Conservation (phyloP, 306 rosid species). For the Begonia masoniana region DNA sequence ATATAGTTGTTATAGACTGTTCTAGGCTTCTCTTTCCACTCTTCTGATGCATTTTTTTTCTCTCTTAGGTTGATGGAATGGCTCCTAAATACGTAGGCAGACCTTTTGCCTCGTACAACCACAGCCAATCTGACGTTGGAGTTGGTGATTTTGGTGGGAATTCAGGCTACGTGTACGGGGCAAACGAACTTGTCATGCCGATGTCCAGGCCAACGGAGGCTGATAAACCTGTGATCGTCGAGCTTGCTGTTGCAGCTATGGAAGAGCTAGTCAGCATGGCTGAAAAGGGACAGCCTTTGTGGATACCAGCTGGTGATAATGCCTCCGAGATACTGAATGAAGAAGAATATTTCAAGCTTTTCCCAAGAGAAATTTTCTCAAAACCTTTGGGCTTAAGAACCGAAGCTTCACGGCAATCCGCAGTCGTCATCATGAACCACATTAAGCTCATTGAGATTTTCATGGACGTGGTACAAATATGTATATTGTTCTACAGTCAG, state of each 20-base stretch:
- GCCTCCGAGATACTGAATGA: slow-evolving; percentile 41
- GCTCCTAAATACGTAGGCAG: slow-evolving; percentile 94
- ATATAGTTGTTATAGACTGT: too few relatives aligned
- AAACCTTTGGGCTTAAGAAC: slow-evolving; percentile 56
- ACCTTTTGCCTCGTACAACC: slow-evolving; percentile 52
- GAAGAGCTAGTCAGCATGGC: slow-evolving; percentile 85
- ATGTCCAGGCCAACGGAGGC: slow-evolving; percentile 58
- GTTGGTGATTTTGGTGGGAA: slow-evolving; percentile 48
- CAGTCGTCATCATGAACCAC: slow-evolving; percentile 82
- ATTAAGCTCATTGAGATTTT: slow-evolving; percentile 83
- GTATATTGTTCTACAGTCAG: too few relatives aligned
- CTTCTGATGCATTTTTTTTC: not conserved
- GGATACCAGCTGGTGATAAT: slow-evolving; percentile 69
- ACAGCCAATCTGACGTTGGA: slow-evolving; percentile 58
- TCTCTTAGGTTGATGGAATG: slow-evolving; percentile 62
- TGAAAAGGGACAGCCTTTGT: slow-evolving; percentile 76
- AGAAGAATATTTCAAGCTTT: slow-evolving; percentile 62
- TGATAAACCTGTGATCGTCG: slow-evolving; percentile 78
- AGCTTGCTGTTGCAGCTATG: slow-evolving; percentile 95
- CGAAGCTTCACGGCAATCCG: slow-evolving; percentile 76
- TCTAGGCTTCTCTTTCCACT: too few relatives aligned
- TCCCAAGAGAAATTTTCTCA: slow-evolving; percentile 69
- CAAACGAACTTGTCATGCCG: slow-evolving; percentile 62
- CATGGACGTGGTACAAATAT: slow-evolving; percentile 67
- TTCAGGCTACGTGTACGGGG: slow-evolving; percentile 51